Evolutionary conservation across 2,329 filamentous ascomycete genomes (phyloP).

Genomic region (Albophoma yamanashiensis): DNA sequence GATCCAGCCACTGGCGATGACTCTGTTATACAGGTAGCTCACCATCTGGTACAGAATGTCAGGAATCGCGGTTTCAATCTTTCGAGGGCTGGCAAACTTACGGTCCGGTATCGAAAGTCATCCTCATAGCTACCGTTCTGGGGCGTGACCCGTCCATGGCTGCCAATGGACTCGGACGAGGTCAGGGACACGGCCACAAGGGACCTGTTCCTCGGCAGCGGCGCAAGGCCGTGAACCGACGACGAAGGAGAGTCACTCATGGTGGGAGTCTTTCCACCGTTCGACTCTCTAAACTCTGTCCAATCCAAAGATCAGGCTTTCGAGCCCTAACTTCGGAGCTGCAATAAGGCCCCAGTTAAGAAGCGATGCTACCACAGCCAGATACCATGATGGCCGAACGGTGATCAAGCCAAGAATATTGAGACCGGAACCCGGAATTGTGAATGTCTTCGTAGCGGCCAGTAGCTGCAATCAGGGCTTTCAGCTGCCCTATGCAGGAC

Average conservation of each 20-base stretch:
- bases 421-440: neutral
- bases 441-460: neutral
- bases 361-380: neutral
- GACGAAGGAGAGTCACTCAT: slow-evolving; percentile 2
- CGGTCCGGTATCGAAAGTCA: slow-evolving; percentile 20
- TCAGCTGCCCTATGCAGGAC: neutral
- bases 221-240: neutral
- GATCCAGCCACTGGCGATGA: slow-evolving; percentile 19
- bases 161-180: neutral
- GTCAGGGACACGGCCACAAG: slow-evolving; percentile 1
- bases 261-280: neutral
- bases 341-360: neutral
- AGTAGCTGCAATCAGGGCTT: neutral
- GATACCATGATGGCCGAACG: neutral
- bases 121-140: slow-evolving; percentile 12
- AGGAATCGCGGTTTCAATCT: neutral
- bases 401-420: neutral
- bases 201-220: slow-evolving; percentile 3
- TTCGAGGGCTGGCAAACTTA: slow-evolving; percentile 4
- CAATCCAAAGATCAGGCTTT: neutral
- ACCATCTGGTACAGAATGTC: slow-evolving; percentile 15
- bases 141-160: neutral
- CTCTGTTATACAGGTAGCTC: slow-evolving; percentile 17
- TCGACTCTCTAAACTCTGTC: neutral
- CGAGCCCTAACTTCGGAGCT: neutral